Evolutionary conservation across 371 early-diverging fungal genomes (phyloP).

Genomic region (Parasitella parasitica): DNA sequence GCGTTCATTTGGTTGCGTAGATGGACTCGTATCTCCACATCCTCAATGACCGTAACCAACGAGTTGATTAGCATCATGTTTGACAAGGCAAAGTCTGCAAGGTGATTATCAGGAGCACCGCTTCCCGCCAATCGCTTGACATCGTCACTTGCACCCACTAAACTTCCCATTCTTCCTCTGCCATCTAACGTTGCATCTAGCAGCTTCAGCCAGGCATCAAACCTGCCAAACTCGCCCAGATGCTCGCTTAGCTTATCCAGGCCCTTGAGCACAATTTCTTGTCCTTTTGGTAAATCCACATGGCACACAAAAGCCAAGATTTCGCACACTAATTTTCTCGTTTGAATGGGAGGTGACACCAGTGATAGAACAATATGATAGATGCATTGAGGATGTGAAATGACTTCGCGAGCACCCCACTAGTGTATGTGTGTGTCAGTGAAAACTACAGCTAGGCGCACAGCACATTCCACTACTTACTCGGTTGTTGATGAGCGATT

Average conservation of each 20-base stretch:
- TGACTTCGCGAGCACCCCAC: conserved; percentile 84
- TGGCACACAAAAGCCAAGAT: conserved; percentile 83
- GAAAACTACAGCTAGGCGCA: background rate
- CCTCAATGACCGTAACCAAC: conserved; percentile 73
- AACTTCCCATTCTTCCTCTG: conserved; percentile 77
- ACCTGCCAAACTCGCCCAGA: conserved; percentile 62
- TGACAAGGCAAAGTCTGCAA: conserved; percentile 79
- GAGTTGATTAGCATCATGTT: conserved; percentile 86
- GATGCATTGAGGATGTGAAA: conserved; percentile 71
- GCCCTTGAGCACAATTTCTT: conserved; percentile 77
- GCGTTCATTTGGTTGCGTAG: conserved; percentile 76
- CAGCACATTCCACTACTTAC: conserved; percentile 19
- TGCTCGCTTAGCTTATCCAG: conserved; percentile 62
- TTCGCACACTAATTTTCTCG: conserved; percentile 80
- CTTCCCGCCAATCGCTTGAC: conserved; percentile 60
- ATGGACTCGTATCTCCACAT: conserved; percentile 76
- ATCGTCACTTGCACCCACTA: conserved; percentile 81
- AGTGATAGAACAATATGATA: conserved; percentile 74
- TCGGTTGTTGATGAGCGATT: conserved; percentile 73
- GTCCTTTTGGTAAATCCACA: conserved; percentile 76
- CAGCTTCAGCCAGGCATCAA: conserved; percentile 82
- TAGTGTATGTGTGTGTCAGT: conserved; percentile 13
- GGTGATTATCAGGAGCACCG: conserved; percentile 68
- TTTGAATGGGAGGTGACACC: conserved; percentile 74
- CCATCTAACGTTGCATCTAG: conserved; percentile 78